Evolutionary conservation across 2,329 filamentous ascomycete genomes (phyloP).

Genomic region (Hymenoscyphus occultus): DNA sequence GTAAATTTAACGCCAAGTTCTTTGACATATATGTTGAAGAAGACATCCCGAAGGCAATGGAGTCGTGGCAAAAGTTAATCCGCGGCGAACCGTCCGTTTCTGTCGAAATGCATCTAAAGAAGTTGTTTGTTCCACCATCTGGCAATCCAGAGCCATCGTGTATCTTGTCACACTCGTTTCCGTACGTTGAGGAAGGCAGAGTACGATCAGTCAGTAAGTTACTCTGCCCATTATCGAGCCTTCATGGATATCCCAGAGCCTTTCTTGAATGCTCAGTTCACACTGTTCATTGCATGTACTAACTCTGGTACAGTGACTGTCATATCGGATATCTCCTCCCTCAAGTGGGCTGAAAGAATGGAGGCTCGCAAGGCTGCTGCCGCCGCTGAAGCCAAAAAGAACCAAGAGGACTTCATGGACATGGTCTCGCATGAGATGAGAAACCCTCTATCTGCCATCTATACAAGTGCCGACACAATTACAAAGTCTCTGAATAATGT

Average conservation of each 20-base stretch:
- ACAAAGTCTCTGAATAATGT: slow-evolving; percentile 47
- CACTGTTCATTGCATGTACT: background rate
- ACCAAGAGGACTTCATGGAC: slow-evolving; percentile 81
- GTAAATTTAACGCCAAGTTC: slow-evolving; percentile 24
- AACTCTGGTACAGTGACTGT: slow-evolving; percentile 22
- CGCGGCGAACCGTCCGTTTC: slow-evolving; percentile 26
- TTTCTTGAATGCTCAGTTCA: background rate
- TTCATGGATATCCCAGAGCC: background rate
- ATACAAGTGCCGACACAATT: slow-evolving; percentile 73
- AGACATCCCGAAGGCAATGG: slow-evolving; percentile 21
- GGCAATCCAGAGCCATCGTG: slow-evolving; percentile 30
- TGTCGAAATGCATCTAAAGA: slow-evolving; percentile 27
- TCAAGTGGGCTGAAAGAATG: slow-evolving; percentile 31
- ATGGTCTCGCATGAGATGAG: slow-evolving; percentile 71
- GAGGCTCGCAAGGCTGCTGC: slow-evolving; percentile 47
- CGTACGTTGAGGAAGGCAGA: slow-evolving; percentile 26
- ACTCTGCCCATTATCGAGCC: background rate
- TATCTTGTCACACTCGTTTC: slow-evolving; percentile 25
- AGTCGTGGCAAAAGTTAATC: slow-evolving; percentile 25
- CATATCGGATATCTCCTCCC: slow-evolving; percentile 32
- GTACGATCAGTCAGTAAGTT: slow-evolving; percentile 27
- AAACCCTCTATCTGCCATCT: slow-evolving; percentile 69
- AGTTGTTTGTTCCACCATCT: slow-evolving; percentile 28
- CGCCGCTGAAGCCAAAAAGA: slow-evolving; percentile 58
- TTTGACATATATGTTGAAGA: slow-evolving; percentile 28